Evolutionary conservation across 495 filamentous ascomycete species (phyloP), one percentile per base, ranked within the genome.

Genomic region (Neurospora pannonica): DNA sequence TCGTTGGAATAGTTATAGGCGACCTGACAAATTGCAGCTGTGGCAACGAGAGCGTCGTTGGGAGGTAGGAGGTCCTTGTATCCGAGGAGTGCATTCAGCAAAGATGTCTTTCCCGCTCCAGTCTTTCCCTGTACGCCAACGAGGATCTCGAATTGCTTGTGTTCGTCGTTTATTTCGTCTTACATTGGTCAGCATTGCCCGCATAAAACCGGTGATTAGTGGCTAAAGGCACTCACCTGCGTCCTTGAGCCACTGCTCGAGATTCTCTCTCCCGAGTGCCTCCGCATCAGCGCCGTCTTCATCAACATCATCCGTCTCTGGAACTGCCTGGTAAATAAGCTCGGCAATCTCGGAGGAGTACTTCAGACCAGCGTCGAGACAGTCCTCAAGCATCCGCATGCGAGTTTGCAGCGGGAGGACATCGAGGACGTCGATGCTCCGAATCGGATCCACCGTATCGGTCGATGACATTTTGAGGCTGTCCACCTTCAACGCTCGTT

Each of bases 21-120:
- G 0, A 81, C 67, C 38, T 73, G 70, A 70, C 78, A 80, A 38
- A 72, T 54, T 0, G 78, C 76, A 11, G 79, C 77, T 2, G 78
- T 81, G 10, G 78, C 60, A 0, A 77, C 79, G n/a, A 76, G 74
- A 4, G 74, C 75, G 62, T 75, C 76, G 42, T 70, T 76, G 1
- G 76, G 74, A 1, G 80, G 78, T 0, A 82, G 69, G 5, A 82
- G 38, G 15, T 76, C 74, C 17, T 48, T 71, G 17, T 7, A 75
- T 4, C 73, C 80, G 5, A 82, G 70, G 2, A 79, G 28, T 6
- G 80, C 79, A 71, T 81, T 82, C 13, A 82, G 67, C 0, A 77
- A 37, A 4, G 80, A 76, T 0, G 79, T 81, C 70, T 82, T 82
- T 19, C 80, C 80, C 7, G 76, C 76, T 1, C 80, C 80, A 21